Base-by-base conservation (phyloP, 2,329 filamentous ascomycete species). In the Aspergillus texensis region DNA sequence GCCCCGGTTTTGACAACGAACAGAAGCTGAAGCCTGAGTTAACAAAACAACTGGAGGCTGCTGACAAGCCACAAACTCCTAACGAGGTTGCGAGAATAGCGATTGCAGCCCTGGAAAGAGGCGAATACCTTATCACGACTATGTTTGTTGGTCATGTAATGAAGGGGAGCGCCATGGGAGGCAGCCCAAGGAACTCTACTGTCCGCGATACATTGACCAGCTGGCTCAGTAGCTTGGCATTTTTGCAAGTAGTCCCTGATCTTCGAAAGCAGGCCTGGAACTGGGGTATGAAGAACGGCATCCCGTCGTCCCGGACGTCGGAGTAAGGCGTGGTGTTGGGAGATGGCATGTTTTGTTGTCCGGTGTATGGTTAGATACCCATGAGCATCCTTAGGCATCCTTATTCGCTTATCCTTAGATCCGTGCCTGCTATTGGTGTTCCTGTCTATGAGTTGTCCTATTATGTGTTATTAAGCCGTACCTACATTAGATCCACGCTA, bases 41-140 rank as follows among this genome's bases (percentile, higher is more conserved):
- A 57, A 97, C 94, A 3, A 85, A 88, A 68, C 83, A 89, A 58
- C 80, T 98, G 53, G 95, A 98, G 78, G 88, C 91, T 69, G 85
- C 86, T n/a, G 95, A 99, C 75, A 90, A 89, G 16, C 84, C 88
- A 54, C 91, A 96, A 77, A 89, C 86, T 0, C 91, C 93, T 6
- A 89, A 95, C 6, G 85, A 90, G 63, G 93, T 96, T 16, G 95
- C 95, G 1, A 78, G 80, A 4, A 82, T 82, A 10, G 84, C 92
- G 0, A 88, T 99, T 58, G 80, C 80, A 50, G 92, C 91, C 0
- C 80, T 99, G 52, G 93, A 98, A 77, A 87, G 81, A 41, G 95
- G 94, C 0, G 83, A 95, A 28, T 94, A 92, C 76, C 84, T 92
- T 71, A 86, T 97, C 52, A 90, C 92, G 0, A 91, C 93, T 12